Evolutionary conservation across 2,329 filamentous ascomycete species (phyloP).

Genomic region (Ilyonectria sp.): DNA sequence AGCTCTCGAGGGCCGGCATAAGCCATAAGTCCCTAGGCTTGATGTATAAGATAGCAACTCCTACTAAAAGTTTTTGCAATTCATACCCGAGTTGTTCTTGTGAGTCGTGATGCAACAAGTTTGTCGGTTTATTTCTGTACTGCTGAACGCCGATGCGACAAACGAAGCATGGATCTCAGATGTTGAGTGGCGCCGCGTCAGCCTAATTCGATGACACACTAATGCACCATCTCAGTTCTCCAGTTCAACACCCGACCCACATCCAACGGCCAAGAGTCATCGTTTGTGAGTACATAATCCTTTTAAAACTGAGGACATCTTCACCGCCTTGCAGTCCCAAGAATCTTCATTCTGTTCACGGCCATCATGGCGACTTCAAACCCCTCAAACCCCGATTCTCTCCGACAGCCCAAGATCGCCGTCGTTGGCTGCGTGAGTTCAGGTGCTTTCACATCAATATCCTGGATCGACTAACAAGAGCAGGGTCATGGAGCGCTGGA

Average conservation of each 20-base stretch:
- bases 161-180: not conserved
- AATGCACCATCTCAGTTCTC: not conserved
- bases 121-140: too few species aligned
- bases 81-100: too few species aligned
- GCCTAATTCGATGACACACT: constrained; percentile 19
- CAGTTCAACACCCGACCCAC: not conserved
- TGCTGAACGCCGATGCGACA: not conserved
- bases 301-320: not conserved
- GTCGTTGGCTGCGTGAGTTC: constrained; percentile 34
- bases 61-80: too few species aligned
- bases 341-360: too few species aligned
- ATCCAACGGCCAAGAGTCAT: not conserved
- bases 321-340: not conserved
- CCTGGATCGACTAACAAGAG: not conserved
- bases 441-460: too few species aligned
- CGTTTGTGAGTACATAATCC: too few species aligned
- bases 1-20: too few species aligned
- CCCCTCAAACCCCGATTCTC: not conserved
- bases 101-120: too few species aligned
- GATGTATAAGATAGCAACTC: too few species aligned
- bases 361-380: constrained; percentile 7
- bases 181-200: not conserved
- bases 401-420: constrained; percentile 27
- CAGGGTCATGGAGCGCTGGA: constrained; percentile 31
- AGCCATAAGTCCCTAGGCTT: too few species aligned